phyloP scores from a whole-genome alignment of 306 rosid species.

The Corylus heterophylla region DNA sequence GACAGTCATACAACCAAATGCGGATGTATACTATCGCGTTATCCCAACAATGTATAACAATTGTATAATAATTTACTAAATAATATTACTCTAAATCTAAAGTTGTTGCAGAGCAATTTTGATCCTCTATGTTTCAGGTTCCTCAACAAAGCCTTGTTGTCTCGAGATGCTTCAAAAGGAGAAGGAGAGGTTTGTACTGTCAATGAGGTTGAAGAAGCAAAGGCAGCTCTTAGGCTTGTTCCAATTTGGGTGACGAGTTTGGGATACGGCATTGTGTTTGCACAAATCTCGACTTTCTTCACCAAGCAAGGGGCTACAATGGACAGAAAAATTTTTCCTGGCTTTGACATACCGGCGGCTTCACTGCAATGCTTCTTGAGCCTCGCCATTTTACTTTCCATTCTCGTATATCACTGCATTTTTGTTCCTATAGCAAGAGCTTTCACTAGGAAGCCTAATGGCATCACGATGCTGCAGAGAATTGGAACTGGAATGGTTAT shows the following conservation, averaged over 20 bases:
- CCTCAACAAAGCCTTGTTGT: constrained; percentile 39
- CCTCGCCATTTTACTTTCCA: constrained; percentile 7
- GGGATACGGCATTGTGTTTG: constrained; percentile 30
- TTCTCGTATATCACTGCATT: constrained; percentile 27
- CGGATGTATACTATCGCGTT: no score
- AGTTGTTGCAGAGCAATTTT: no score
- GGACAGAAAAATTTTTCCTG: no score
- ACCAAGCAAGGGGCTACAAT: constrained; percentile 41
- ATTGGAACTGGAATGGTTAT: constrained; percentile 4
- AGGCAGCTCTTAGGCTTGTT: constrained; percentile 34
- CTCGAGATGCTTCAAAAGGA: constrained; percentile 19
- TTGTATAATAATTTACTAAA: no score
- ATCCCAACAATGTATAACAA: no score
- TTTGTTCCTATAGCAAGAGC: constrained; percentile 21
- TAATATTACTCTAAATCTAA: no score
- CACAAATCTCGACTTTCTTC: constrained; percentile 39
- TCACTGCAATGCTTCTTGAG: constrained; percentile 10
- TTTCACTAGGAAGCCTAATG: constrained; percentile 21
- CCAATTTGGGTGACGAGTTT: constrained; percentile 47
- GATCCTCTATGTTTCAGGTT: constrained; percentile 20
- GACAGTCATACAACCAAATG: no score
- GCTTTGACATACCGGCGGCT: constrained; percentile 10
- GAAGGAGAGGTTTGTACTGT: constrained; percentile 22
- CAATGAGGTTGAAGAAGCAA: constrained; percentile 50
- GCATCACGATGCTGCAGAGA: constrained; percentile 33